Evolutionary conservation across 2,329 filamentous ascomycete species (phyloP), one percentile per base, ranked within the genome.

Genomic region (Sarocladiaceae sp.): DNA sequence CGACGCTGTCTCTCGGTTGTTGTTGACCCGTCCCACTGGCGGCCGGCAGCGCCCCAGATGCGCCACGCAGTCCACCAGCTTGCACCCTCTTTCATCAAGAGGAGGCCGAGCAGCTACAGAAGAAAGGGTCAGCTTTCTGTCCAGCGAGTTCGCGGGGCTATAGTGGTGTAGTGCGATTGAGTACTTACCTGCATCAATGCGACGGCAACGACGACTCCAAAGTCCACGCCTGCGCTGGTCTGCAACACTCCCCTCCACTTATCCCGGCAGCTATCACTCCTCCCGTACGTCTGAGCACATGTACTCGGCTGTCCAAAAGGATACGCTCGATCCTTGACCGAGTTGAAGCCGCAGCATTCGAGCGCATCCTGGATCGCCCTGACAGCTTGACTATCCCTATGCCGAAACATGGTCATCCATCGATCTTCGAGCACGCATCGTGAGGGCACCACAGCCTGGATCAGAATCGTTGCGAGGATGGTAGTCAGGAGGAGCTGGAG

Each of bases 321-420:
- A 66, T 73, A 86, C 0, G 76, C 73, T 51, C 74, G 76, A 54
- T 88, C 82, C 23, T 57, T 60, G 21, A 77, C 56, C 4, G 67
- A 72, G 45, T 69, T 69, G 26, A 85, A 66, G 0, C 84, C 84
- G 51, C 84, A 88, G 63, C 84, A 88, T 6, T 73, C 57, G 24
- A 85, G 72, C 0, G 70, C 59, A 55, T 88, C 79, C 54, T 88
- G 84, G 42, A 88, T 82, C 2, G 63, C 59, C 33, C 70, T 65
- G 46, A 88, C 73, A 2, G 68, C 59, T 1, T 52, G 50, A 1
- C 50, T 68, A 45, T 85, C 66, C 48, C 80, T 77, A 0, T 54
- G 51, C 0, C 51, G 58, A 52, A 69, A 86, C 46, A 85, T 55
- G 3, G 47, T 50, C 51, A 67, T 63, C 83, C 83, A 88, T 31